Evolutionary conservation across 495 filamentous ascomycete species (phyloP), one percentile per base, ranked within the genome.

Genomic region (Xanthoparmelia taractica): DNA sequence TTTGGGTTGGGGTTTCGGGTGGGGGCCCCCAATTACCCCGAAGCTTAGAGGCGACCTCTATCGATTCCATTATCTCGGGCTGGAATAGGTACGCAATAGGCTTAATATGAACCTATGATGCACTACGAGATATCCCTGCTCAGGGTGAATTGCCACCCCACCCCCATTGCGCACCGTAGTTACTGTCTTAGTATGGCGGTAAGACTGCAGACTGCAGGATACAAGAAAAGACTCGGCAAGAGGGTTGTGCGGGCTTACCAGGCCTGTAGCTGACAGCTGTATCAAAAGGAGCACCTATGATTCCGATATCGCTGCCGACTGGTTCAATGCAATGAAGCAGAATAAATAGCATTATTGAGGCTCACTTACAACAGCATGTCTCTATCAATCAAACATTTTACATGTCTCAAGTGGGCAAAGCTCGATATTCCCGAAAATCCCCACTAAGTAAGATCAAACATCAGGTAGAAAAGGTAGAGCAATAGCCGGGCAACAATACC

Each of bases 271-370:
- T 85, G 23, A 89, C 86, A 23, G 90, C 88, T 1, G 90, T 93
- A 72, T 95, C 90, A 69, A 95, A 95, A 0, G 90, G 90, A 1
- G 84, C 89, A 2, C 90, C 90, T 57, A 95, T 83, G 57, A 95
- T 83, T 38, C 79, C 90, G 65, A 95, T 91, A 71, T 95, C 90
- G 67, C 48, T 52, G 4, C 27, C 25, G 12, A 52, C 0, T 52
- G 13, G 25, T 25, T 52, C 27, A 52, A 31, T 31, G 4, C 45
- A 29, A 29, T 17, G 25, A 0, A 52, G 10, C 12, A 52, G 0
- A 12, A 10, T 31, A 13, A 18, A 18, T 18, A 52, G 18, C 5
- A 6, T 15, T 52, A 15, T 29, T 29, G 48, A 17, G 0, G 27
- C 17, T 25, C 31, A 31, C 48, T 52, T 13, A 52, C 48, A 85